Evolutionary conservation across 192 early-diverging fungal species (phyloP).

Genomic region (Piromyces finnis): DNA sequence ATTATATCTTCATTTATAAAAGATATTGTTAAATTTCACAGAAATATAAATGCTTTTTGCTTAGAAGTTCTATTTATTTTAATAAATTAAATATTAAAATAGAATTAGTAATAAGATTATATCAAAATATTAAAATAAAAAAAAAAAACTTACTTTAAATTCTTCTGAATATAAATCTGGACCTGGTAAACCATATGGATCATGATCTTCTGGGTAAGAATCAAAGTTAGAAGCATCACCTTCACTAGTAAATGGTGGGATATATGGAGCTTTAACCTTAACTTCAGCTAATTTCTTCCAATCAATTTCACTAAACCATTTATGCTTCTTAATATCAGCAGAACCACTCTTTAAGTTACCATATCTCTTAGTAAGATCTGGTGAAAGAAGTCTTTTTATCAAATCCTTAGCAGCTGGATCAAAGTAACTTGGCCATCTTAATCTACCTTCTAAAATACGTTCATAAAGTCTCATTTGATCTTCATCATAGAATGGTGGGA

Average conservation of each 20-base stretch:
- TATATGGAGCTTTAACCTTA: conserved; percentile 68
- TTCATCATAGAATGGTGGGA: conserved; percentile 91
- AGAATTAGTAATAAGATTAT: no score
- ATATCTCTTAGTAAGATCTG: conserved; percentile 67
- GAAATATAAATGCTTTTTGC: no score
- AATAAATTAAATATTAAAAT: no score
- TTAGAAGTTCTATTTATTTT: no score
- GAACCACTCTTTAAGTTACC: conserved; percentile 73
- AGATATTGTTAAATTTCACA: no score
- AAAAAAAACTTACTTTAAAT: conserved; percentile 23
- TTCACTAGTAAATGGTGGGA: conserved; percentile 58
- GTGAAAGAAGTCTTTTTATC: conserved; percentile 56
- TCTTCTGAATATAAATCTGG: conserved; percentile 53
- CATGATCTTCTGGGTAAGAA: conserved; percentile 79
- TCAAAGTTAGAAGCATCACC: conserved; percentile 94
- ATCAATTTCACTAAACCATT: conserved; percentile 87
- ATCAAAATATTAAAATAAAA: no score
- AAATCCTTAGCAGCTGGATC: conserved; percentile 67
- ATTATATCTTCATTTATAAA: no score
- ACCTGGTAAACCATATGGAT: conserved; percentile 62
- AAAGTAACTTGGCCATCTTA: conserved; percentile 74
- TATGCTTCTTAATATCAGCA: conserved; percentile 81
- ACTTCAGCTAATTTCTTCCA: conserved; percentile 58
- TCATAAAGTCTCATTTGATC: conserved; percentile 85
- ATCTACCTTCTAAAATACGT: conserved; percentile 71